A percentile compares a stretch with the other conserved stretches of the same genome.
Evolutionary conservation across 2,329 filamentous ascomycete genomes (phyloP).

Genomic region (Sarocladiaceae sp.): DNA sequence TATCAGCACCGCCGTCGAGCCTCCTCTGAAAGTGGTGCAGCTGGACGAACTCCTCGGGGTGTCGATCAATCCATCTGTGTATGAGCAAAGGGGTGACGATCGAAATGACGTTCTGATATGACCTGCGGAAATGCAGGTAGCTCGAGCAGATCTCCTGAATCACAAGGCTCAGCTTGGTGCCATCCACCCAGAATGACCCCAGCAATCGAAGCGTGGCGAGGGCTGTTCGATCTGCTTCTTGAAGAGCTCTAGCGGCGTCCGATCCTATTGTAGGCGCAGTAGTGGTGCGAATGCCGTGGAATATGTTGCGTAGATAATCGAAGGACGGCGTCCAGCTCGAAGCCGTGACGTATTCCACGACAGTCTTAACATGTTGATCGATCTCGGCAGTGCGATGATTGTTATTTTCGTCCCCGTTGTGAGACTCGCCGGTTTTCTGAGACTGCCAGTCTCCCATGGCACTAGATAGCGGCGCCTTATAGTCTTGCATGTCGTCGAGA

Average conservation of each 20-base stretch:
- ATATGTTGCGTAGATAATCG: slow-evolving; percentile 48
- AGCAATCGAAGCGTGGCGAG: slow-evolving; percentile 53
- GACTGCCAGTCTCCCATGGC: slow-evolving; percentile 6
- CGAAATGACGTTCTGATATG: slow-evolving; percentile 58
- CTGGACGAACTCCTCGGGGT: slow-evolving; percentile 57
- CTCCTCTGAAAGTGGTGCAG: slow-evolving; percentile 54
- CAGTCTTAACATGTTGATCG: slow-evolving; percentile 47
- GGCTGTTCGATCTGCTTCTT: slow-evolving; percentile 46
- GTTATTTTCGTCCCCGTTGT: slow-evolving; percentile 11
- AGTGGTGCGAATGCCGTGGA: slow-evolving; percentile 44
- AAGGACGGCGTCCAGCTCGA: slow-evolving; percentile 57
- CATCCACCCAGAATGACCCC: slow-evolving; percentile 59
- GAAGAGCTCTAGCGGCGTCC: slow-evolving; percentile 26
- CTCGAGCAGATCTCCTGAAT: slow-evolving; percentile 62
- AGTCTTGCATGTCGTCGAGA: slow-evolving; percentile 38
- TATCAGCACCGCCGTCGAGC: slow-evolving; percentile 60
- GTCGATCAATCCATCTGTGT: slow-evolving; percentile 59
- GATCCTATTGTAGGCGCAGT: slow-evolving; percentile 31
- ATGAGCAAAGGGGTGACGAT: slow-evolving; percentile 57
- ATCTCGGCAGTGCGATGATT: slow-evolving; percentile 37
- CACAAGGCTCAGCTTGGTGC: slow-evolving; percentile 52
- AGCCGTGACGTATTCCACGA: slow-evolving; percentile 59
- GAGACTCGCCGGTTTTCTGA: slow-evolving; percentile 3
- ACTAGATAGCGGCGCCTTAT: slow-evolving; percentile 19
- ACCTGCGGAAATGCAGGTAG: slow-evolving; percentile 59